Conservation (phyloP, 495 filamentous ascomycete genomes). For the Xylaria scruposa region DNA sequence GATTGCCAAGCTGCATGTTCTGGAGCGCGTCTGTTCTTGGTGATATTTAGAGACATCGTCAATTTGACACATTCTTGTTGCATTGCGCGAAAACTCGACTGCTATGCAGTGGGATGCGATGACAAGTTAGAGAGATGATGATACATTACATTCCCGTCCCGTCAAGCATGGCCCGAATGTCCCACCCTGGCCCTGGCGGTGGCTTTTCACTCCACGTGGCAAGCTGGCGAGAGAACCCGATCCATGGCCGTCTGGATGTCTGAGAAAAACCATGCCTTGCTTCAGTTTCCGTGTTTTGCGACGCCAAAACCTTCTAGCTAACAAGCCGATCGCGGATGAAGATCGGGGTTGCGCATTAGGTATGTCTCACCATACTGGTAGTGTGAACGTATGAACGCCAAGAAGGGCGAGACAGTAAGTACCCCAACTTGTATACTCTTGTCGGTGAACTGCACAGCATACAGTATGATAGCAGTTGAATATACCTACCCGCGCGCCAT, state of each 20-base stretch:
- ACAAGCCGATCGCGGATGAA: background rate
- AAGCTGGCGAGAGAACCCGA: constrained; percentile 14
- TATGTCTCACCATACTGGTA: background rate
- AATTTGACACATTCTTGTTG: background rate
- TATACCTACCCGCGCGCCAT: background rate
- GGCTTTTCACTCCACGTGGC: constrained; percentile 27
- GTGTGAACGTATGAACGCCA: constrained; percentile 8
- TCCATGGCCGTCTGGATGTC: constrained; percentile 6
- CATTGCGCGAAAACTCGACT: background rate
- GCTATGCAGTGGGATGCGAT: constrained; percentile 12
- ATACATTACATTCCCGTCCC: constrained; percentile 6
- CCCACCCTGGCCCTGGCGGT: constrained; percentile 21
- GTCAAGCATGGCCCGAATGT: background rate
- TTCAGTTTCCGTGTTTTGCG: constrained; percentile 1
- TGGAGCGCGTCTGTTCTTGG: background rate
- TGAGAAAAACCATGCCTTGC: constrained; percentile 1
- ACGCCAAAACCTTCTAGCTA: constrained; percentile 1
- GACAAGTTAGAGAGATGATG: background rate
- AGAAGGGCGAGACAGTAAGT: constrained; percentile 4
- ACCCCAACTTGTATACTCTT: background rate
- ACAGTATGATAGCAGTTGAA: background rate
- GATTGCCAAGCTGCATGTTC: constrained; percentile 7
- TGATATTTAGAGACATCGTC: background rate
- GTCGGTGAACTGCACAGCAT: background rate
- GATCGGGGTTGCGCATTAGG: background rate